phyloP scores from a whole-genome alignment of 2,329 filamentous ascomycete species.

The Emmonsia crescens region DNA sequence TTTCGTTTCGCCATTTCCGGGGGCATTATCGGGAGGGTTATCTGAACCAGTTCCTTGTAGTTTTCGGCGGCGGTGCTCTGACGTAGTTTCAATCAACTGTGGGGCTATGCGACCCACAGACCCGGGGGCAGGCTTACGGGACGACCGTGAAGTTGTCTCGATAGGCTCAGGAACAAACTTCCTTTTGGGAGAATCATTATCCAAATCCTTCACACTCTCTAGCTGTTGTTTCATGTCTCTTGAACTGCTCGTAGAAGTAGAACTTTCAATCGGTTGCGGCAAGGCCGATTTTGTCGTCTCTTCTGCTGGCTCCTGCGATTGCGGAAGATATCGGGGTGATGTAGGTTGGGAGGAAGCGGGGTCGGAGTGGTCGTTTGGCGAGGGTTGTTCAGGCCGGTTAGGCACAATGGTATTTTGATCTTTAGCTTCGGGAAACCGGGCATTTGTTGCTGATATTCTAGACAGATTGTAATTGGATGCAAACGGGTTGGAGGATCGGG shows the following conservation, averaged over 20 bases:
- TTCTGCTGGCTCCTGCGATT: background rate
- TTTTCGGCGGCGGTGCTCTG: slow-evolving; percentile 34
- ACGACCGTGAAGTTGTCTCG: slow-evolving; percentile 15
- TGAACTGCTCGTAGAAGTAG: slow-evolving; percentile 29
- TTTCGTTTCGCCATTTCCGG: background rate
- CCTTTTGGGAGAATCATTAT: slow-evolving; percentile 6
- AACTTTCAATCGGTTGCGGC: slow-evolving; percentile 35
- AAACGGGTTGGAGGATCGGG: slow-evolving; percentile 16
- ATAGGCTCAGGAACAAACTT: slow-evolving; percentile 22
- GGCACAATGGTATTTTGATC: background rate
- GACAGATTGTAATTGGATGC: slow-evolving; percentile 2
- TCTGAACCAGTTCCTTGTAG: background rate
- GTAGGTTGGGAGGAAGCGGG: background rate
- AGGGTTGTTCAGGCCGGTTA: background rate
- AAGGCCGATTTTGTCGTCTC: slow-evolving; percentile 22
- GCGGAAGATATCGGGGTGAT: background rate
- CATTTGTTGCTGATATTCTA: background rate
- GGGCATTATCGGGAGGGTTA: background rate
- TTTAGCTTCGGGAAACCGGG: background rate
- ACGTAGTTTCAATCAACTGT: slow-evolving; percentile 63
- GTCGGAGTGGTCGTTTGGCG: background rate
- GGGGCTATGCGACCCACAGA: slow-evolving; percentile 53
- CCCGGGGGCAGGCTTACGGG: slow-evolving; percentile 13
- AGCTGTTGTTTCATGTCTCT: slow-evolving; percentile 19
- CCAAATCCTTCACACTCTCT: background rate